phyloP scores from a whole-genome alignment of 257 asterid genomes.

The Nicotiana tabacum region DNA sequence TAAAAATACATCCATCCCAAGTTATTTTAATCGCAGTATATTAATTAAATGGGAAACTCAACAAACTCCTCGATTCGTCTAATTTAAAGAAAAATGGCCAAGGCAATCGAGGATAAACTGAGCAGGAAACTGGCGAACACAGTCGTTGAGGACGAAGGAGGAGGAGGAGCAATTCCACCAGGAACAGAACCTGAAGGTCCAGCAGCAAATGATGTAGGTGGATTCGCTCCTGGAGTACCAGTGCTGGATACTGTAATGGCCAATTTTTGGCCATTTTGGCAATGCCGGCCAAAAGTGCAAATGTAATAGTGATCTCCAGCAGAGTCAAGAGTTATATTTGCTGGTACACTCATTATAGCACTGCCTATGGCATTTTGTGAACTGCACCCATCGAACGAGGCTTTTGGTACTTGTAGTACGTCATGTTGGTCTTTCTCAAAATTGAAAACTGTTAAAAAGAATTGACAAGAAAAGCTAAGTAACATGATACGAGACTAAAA shows the following conservation, averaged over 20 bases:
- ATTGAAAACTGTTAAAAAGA: constrained; percentile 30
- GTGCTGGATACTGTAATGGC: constrained; percentile 25
- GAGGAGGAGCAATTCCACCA: not conserved
- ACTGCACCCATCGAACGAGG: constrained; percentile 40
- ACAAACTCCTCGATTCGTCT: not conserved
- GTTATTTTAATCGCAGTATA: not conserved
- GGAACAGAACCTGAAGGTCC: constrained; percentile 5
- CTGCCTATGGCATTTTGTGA: constrained; percentile 24
- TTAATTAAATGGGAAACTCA: not conserved
- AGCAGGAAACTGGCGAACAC: not conserved
- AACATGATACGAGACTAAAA: not conserved
- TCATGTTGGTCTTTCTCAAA: constrained; percentile 29
- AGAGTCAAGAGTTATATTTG: constrained; percentile 33
- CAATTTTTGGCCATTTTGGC: constrained; percentile 37
- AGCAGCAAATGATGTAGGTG: constrained; percentile 19
- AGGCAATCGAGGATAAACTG: not conserved
- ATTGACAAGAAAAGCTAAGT: not conserved
- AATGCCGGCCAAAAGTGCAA: constrained; percentile 42
- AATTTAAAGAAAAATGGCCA: not conserved
- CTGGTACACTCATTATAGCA: constrained; percentile 27
- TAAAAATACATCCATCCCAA: not conserved
- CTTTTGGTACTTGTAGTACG: constrained; percentile 29
- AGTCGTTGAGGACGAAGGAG: not conserved
- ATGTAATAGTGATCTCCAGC: constrained; percentile 40
- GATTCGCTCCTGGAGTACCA: constrained; percentile 24